Base-by-base conservation (phyloP, 768 basidiomycete species). In the Cystofilobasidium capitatum region DNA sequence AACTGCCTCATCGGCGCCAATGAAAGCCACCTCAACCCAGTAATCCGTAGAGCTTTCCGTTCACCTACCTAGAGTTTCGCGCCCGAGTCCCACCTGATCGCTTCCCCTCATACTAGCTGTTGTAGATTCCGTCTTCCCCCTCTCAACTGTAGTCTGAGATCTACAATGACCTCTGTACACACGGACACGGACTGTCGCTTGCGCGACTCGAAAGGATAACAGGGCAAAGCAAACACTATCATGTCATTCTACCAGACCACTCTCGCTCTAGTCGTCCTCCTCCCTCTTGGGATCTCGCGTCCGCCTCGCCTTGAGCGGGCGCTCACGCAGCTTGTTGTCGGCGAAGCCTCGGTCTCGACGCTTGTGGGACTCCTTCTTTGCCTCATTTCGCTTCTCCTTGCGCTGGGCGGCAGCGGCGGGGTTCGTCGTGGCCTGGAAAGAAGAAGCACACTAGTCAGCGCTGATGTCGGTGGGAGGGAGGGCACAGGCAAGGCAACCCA, bases 331-430 rank as follows among this genome's bases (percentile, higher is more conserved):
- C 68, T 75, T 75, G 14, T 70, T 63, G 62, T 72, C 71, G 17
- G 74, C 72, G 71, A 76, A 77, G 44, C 71, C 66, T 61, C 75
- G 75, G 42, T 72, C 70, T 77, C 90, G 92, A 73, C 89, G 79
- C 76, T 93, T 93, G 74, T 86, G 81, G 71, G 87, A 87, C 72
- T 89, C 89, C 77, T 90, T 91, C 80, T 93, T 93, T 71, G 83
- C 80, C 13, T 76, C 77, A 70, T 89, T 89, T 70, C 85, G 79
- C 71, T 86, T 86, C 65, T 83, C 73, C 76, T 88, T 91, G 66
- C 88, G 79, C 75, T 82, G 86, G 20, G 89, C 88, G 29, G 88
- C 86, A 1, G 81, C 84, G 72, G 87, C 83, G 0, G 92, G 91
- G 72, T 91, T 81, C 0, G 82, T 83, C 9, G 87, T 81, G 13